These are phyloP conservation scores for Phytophthora europaea DNA, from an alignment of 352 stramenopile genomes.

Conservation along the genomic window DNA sequence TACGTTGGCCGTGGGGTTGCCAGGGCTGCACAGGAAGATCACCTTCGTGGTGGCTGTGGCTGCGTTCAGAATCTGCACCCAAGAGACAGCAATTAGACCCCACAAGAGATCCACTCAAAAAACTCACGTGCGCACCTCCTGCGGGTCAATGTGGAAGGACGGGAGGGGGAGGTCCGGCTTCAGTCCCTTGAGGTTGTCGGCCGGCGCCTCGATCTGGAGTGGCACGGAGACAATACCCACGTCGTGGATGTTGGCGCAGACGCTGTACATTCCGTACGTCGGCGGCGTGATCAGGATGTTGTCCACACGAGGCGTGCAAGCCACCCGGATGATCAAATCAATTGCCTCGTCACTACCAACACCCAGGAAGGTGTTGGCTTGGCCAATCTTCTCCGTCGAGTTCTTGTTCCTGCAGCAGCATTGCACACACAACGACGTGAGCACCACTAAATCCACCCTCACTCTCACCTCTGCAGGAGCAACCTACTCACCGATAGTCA, in stretches of 20 bases:
- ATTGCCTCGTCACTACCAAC: conserved; percentile 99
- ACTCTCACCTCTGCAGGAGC: conserved; percentile 29
- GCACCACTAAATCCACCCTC: not conserved
- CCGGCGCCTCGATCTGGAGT: conserved; percentile 79
- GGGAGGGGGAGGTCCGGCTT: conserved; percentile 65
- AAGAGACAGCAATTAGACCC: not conserved
- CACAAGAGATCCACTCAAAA: not conserved
- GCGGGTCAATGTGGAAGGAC: conserved; percentile 86
- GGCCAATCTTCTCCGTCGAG: conserved; percentile 66
- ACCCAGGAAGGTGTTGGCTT: conserved; percentile 98
- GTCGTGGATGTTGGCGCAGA: conserved; percentile 99
- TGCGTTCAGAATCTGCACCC: conserved; percentile 85
- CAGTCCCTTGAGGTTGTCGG: conserved; percentile 72
- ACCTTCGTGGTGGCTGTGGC: conserved; percentile 95
- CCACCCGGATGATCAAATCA: conserved; percentile 98
- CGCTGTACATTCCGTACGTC: conserved; percentile 99
- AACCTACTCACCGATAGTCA: conserved; percentile 62
- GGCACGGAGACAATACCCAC: conserved; percentile 95
- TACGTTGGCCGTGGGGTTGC: conserved; percentile 97
- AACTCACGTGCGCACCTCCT: conserved; percentile 49
- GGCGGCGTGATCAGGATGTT: conserved; percentile 97
- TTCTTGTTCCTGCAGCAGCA: conserved; percentile 53
- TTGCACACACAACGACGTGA: conserved; percentile 3
- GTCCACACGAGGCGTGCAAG: conserved; percentile 93
- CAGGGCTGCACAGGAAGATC: conserved; percentile 98